Base-by-base conservation (phyloP, 2,329 filamentous ascomycete genomes). In the Sporothrix humicola region DNA sequence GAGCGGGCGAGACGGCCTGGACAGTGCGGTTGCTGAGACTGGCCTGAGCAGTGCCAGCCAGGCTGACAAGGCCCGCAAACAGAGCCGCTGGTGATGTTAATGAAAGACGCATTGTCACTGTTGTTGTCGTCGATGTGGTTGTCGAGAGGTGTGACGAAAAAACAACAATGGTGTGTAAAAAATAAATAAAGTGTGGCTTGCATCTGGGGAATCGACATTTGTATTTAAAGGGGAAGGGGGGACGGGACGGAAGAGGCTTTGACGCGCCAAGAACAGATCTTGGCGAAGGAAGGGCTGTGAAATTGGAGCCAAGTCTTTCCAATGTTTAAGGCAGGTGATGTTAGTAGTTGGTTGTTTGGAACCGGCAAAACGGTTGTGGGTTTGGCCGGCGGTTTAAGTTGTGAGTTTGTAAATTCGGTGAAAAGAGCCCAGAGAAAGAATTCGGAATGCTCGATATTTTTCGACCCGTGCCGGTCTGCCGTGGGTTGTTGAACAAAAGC, bases 251-350 rank as follows among this genome's bases (percentile, higher is more conserved):
- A 10, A 52, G n/a, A 26, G 58, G 58, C 58, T 46, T 42, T 44
- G 59, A 46, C 37, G 37, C 59, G 59, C 59, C 59, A 65, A 65
- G 59, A 13, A 46, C n/a, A n/a, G 44, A 66, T 66, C 59, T 66
- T 48, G 63, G 63, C 63, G 44, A 10, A 66, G 63, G 46, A 66
- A 26, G 44, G 13, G 23, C 23, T 15, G 37, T 2, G 20, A 50
- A 66, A 48, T 48, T 66, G 59, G 9, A 6, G 37, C 59, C 59
- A 65, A 65, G 59, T 26, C 23, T 26, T 26, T 26, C 23, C 23
- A 26, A 26, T 9, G 4, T 65, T 46, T 5, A 15, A 15, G 23
- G 26, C 13, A 37, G 56, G 8, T 3, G n/a, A 56, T 56, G 54
- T 26, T 26, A 26, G 23, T 6, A 37, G 20, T 10, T 15, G 56